These are phyloP conservation scores for Ogataea henricii DNA, from an alignment of 805 yeast species.

Conservation along the genomic window DNA sequence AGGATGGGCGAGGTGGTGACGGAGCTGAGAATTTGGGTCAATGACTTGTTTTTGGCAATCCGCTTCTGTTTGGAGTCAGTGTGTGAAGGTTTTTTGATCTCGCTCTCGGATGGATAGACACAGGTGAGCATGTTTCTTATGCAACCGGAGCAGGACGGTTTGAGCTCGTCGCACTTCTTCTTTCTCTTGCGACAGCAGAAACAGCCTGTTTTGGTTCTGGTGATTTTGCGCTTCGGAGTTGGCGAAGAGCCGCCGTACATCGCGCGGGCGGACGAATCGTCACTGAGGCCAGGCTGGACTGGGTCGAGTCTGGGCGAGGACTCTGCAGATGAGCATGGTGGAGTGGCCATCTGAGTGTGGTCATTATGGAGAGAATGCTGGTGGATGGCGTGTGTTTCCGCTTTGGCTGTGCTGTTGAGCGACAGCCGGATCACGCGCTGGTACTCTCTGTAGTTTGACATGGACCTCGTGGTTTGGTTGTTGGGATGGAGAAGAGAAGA, in stretches of 20 bases:
- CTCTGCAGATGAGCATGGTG: slow-evolving; percentile 25
- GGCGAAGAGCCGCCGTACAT: slow-evolving; percentile 2
- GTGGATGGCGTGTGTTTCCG: background rate
- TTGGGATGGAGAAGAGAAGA: background rate
- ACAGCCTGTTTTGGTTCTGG: slow-evolving; percentile 41
- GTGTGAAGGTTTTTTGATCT: slow-evolving; percentile 17
- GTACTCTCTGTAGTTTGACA: slow-evolving; percentile 37
- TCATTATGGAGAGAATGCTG: background rate
- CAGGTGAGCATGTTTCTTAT: slow-evolving; percentile 36
- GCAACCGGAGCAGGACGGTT: slow-evolving; percentile 40
- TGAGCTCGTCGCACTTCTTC: slow-evolving; percentile 41
- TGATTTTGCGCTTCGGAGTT: slow-evolving; percentile 30
- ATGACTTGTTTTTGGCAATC: slow-evolving; percentile 3
- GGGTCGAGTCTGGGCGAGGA: slow-evolving; percentile 23
- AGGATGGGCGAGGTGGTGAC: slow-evolving; percentile 1
- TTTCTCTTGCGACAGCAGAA: slow-evolving; percentile 40
- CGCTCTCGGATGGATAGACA: slow-evolving; percentile 33
- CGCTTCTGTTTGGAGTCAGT: slow-evolving; percentile 5
- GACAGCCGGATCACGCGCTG: slow-evolving; percentile 33
- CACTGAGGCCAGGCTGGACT: background rate
- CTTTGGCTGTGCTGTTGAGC: slow-evolving; percentile 2
- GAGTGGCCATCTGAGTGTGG: slow-evolving; percentile 17
- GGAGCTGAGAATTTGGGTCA: background rate
- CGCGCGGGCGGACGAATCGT: background rate
- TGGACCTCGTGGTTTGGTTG: slow-evolving; percentile 1